Evolutionary conservation across 805 yeast genomes (phyloP).

Genomic region (Wickerhamomyces sydowiorum): DNA sequence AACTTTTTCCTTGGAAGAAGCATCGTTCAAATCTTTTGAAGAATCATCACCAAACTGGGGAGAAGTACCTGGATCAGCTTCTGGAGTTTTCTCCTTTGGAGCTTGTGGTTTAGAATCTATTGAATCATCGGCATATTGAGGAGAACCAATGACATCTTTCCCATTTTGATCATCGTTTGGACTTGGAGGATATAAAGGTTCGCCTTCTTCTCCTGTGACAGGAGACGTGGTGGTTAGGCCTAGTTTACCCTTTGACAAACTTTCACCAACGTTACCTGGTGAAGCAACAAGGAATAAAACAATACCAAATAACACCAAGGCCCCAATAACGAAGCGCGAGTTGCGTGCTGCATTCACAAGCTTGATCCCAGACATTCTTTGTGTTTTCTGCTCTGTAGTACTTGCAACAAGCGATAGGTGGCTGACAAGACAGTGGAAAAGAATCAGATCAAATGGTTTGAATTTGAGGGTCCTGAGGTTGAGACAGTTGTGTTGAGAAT

Average conservation of each 20-base stretch:
- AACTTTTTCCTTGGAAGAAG: constrained; percentile 17
- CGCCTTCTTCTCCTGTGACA: neutral
- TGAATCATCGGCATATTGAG: constrained; percentile 24
- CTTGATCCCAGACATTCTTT: neutral
- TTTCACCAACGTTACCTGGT: constrained; percentile 5
- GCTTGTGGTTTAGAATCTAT: constrained; percentile 8
- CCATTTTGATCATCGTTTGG: neutral
- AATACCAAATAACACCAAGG: constrained; percentile 44
- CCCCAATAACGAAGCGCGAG: constrained; percentile 46
- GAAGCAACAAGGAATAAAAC: constrained; percentile 38
- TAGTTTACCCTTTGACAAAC: constrained; percentile 1
- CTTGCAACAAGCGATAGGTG: neutral
- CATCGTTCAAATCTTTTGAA: constrained; percentile 4
- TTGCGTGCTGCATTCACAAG: constrained; percentile 31
- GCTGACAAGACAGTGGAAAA: too few relatives aligned
- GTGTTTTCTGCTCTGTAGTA: neutral
- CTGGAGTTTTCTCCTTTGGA: constrained; percentile 1
- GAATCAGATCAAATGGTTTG: too few relatives aligned
- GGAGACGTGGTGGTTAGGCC: neutral
- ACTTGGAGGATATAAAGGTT: constrained; percentile 1
- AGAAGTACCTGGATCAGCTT: constrained; percentile 12
- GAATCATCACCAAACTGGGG: constrained; percentile 21
- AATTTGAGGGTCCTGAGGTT: too few relatives aligned
- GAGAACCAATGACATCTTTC: constrained; percentile 9
- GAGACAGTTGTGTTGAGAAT: too few relatives aligned